Percentiles rank a stretch among this genome's conserved stretches.
phyloP scores from a whole-genome alignment of 2,329 filamentous ascomycete genomes.

The Fusarium hainanense region DNA sequence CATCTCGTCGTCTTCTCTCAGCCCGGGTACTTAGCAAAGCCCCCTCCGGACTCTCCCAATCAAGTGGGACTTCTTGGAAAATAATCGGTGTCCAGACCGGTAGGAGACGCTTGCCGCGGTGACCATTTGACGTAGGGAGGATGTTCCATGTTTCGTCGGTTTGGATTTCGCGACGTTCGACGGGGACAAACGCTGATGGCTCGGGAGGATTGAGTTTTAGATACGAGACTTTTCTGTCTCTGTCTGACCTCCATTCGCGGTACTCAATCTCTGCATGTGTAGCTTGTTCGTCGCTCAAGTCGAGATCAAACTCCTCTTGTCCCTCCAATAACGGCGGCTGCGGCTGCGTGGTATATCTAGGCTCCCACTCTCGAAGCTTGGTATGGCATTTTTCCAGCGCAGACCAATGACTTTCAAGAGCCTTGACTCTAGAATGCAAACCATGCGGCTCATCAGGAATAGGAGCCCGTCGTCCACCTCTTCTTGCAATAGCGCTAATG shows the following conservation, averaged over 20 bases:
- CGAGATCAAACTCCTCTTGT: not conserved
- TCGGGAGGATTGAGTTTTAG: slow-evolving; percentile 2
- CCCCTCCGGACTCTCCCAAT: not conserved
- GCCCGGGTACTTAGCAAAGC: not conserved
- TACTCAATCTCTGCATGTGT: slow-evolving; percentile 20
- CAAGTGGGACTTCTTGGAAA: slow-evolving; percentile 14
- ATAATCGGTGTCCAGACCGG: slow-evolving; percentile 20
- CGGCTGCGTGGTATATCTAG: slow-evolving; percentile 9
- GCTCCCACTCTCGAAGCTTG: slow-evolving; percentile 29
- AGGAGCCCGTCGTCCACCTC: slow-evolving; percentile 11
- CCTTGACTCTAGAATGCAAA: slow-evolving; percentile 10
- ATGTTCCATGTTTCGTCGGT: slow-evolving; percentile 23
- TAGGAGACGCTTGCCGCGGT: slow-evolving; percentile 1
- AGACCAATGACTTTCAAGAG: slow-evolving; percentile 27
- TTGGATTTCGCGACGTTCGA: slow-evolving; percentile 14
- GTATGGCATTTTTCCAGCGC: slow-evolving; percentile 29
- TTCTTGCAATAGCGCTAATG: slow-evolving; percentile 18
- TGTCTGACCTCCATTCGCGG: slow-evolving; percentile 18
- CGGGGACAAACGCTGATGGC: slow-evolving; percentile 1
- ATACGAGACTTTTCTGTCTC: slow-evolving; percentile 23
- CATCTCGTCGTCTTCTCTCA: not conserved
- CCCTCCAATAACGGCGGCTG: slow-evolving; percentile 3
- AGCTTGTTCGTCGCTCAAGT: slow-evolving; percentile 15
- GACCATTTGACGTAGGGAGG: not conserved
- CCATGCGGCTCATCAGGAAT: slow-evolving; percentile 20